A percentile compares a stretch with the other conserved stretches of the same genome.
These are phyloP conservation scores for Strobilomyces dryophilus DNA, from an alignment of 768 basidiomycete genomes.

Conservation along the genomic window DNA sequence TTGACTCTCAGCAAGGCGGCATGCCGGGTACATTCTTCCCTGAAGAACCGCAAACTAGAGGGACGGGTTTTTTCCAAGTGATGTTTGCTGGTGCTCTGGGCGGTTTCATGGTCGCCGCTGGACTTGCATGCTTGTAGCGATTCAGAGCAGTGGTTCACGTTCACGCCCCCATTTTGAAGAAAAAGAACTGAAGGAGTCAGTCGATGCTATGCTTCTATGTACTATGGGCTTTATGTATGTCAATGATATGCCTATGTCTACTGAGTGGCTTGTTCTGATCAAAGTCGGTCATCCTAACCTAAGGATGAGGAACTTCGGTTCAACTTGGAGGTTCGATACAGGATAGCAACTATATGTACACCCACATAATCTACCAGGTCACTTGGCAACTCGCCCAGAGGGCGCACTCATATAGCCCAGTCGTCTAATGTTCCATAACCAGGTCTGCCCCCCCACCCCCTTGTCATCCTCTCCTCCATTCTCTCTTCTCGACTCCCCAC, in stretches of 20 bases:
- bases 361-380: conserved; percentile 10
- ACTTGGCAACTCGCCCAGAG: background rate
- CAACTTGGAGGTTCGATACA: background rate
- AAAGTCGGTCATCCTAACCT: background rate
- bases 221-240: conserved; percentile 8
- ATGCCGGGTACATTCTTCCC: conserved; percentile 31
- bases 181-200: background rate
- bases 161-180: background rate
- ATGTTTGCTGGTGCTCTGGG: conserved; percentile 30
- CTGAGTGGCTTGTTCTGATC: background rate
- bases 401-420: conserved; percentile 43
- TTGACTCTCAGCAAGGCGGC: conserved; percentile 28
- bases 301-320: background rate
- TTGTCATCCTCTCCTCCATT: conserved; percentile 48
- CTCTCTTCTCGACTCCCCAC: conserved; percentile 40
- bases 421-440: conserved; percentile 47
- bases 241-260: conserved; percentile 13
- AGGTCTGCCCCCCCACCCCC: conserved; percentile 45
- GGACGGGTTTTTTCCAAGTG: conserved; percentile 30
- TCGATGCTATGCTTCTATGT: conserved; percentile 10
- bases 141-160: conserved; percentile 12
- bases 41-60: conserved; percentile 14
- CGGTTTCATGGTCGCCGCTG: conserved; percentile 28
- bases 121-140: conserved; percentile 31
- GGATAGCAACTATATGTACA: background rate